Percentiles rank a stretch among this genome's conserved stretches.
Evolutionary conservation across 2,329 filamentous ascomycete genomes (phyloP).

Genomic region (Cytospora leucostoma): DNA sequence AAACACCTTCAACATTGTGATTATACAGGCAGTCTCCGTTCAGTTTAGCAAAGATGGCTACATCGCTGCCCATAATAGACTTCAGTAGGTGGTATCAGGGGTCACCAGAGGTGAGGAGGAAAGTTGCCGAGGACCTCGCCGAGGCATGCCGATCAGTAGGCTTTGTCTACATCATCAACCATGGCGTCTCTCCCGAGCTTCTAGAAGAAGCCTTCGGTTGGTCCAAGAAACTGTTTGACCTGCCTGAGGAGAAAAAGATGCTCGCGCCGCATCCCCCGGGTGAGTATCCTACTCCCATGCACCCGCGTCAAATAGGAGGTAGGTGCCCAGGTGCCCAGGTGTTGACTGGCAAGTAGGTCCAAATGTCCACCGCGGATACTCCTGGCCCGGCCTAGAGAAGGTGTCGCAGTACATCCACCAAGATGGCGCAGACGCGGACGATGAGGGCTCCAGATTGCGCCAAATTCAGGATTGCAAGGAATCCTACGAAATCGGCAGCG

Average conservation of each 20-base stretch:
- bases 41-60: neutral
- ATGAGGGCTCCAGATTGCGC: constrained; percentile 24
- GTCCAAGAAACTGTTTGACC: constrained; percentile 37
- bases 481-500: constrained; percentile 31
- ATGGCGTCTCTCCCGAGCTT: constrained; percentile 38
- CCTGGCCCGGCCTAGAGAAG: constrained; percentile 32
- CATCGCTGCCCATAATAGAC: constrained; percentile 24
- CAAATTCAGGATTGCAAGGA: constrained; percentile 35
- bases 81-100: constrained; percentile 25
- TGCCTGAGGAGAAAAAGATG: constrained; percentile 39
- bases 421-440: constrained; percentile 21
- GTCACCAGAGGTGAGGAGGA: constrained; percentile 12
- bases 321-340: neutral
- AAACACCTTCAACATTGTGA: neutral
- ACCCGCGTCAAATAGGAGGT: constrained; percentile 1
- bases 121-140: constrained; percentile 21
- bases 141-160: constrained; percentile 38
- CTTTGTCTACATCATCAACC: constrained; percentile 40
- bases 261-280: constrained; percentile 39
- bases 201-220: constrained; percentile 38
- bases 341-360: constrained; percentile 17
- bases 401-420: constrained; percentile 31
- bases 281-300: constrained; percentile 12
- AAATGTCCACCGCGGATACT: constrained; percentile 30
- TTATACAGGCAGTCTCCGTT: neutral